Evolutionary conservation across 768 basidiomycete genomes (phyloP), one percentile per base, ranked within the genome.

Genomic region (Collybiopsis luxurians): DNA sequence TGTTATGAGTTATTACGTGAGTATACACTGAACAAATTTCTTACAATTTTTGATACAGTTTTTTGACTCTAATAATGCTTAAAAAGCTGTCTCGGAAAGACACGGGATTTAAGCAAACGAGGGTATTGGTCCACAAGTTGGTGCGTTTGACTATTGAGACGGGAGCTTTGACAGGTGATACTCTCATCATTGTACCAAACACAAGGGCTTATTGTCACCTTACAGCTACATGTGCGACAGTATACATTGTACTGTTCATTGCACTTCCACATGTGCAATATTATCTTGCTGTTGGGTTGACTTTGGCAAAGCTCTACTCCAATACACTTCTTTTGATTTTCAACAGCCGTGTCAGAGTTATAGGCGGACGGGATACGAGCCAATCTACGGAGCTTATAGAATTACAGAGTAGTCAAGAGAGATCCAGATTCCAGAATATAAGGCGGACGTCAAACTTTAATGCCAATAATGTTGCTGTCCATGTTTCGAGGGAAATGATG

Each of bases 111-210:
- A 26, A 11, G 24, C 12, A 12, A 47, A 47, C 46, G n/a, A 47
- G 24, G 11, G 23, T 30, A 4, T 15, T 47, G 11, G n/a, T 47
- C 28, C 11, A 26, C 11, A 47, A 47, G 23, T 23, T 47, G 15
- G 24, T 47, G 12, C 46, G 23, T 13, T 23, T 47, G n/a, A 31
- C 9, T 40, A 26, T 19, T 28, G 42, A 54, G 15, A 53, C 40
- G 24, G 53, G 38, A 21, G 23, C 21, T 53, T 13, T 56, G 59
- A 51, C 60, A 56, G 21, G 59, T 44, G 26, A 58, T 5, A 5
- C 23, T 26, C 5, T 5, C 7, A 12, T 26, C 24, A 5, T 27
- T 47, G 23, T 11, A 47, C 7, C 9, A 26, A 4, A 26, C 7
- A 15, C 11, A 30, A 26, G 15, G 11, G 23, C 40, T n/a, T 21